Base-by-base conservation (phyloP, 805 yeast species). In the Barnettozyma siamensis region DNA sequence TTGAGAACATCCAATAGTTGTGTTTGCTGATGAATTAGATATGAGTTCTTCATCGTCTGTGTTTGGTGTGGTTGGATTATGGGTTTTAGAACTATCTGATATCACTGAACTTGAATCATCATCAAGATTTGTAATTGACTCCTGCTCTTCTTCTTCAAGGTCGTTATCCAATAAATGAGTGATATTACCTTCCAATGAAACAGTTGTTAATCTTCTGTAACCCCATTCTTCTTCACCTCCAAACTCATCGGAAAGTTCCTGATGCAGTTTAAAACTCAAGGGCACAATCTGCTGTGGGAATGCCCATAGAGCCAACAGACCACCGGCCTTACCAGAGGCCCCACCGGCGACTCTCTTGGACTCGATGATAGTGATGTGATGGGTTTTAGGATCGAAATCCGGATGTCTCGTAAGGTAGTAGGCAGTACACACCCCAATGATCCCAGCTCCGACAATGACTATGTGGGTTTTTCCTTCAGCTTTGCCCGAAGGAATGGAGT, bases 271-370 rank as follows among this genome's bases (percentile, higher is more conserved):
- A 65, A 88, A 93, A 36, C 94, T 82, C 41, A 91, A 68, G 0
- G 95, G 93, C 7, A 88, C 98, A 38, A 91, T 78, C 60, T 87
- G 96, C 53, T 83, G 88, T 1, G 99, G 99, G 62, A 93, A 93
- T 0, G 98, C 98, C 95, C 97, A 89, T 18, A 85, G 73, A 1
- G 98, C 97, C 38, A 91, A 65, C 37, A 91, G 69, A 0, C 99
- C 99, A 34, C 98, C 99, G 7, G 99, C 98, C 55, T 91, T 93
- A 41, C 99, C 99, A 32, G 88, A 77, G 16, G 99, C 98, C 36
- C 96, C 98, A 39, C 96, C 95, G 0, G 98, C 99, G 6, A 94
- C 95, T 54, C 95, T 71, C 47, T 86, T 87, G 39, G 91, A 80
- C 62, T 91, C 99, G 12, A 93, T 59, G 16, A 91, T 75, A 7